Evolutionary conservation across 108 stramenopile species (phyloP).

Genomic region (Nitzschia palea): DNA sequence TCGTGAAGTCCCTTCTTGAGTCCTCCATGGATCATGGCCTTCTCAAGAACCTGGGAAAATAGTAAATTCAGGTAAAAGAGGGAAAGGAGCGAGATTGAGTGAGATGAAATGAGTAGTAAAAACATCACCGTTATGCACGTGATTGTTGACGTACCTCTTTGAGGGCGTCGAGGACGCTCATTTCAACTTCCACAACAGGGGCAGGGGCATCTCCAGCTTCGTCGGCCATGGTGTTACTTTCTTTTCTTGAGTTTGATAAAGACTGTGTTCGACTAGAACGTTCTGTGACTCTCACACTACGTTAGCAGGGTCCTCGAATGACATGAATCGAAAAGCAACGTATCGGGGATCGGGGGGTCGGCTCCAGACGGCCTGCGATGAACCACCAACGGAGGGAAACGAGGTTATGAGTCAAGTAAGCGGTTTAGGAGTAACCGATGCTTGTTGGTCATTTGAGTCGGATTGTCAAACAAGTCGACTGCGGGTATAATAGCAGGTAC

Average conservation of each 20-base stretch:
- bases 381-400: not conserved
- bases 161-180: constrained; percentile 96
- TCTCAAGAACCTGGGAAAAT: constrained; percentile 85
- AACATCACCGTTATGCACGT: not conserved
- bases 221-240: constrained; percentile 61
- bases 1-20: constrained; percentile 99
- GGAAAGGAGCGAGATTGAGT: not conserved
- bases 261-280: not conserved
- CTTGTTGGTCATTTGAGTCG: not conserved
- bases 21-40: constrained; percentile 97
- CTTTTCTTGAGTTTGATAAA: constrained; percentile 20
- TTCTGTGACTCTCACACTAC: constrained; percentile 84
- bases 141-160: constrained; percentile 85
- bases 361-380: not conserved
- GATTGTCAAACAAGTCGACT: too few relatives aligned
- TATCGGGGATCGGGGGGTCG: not conserved
- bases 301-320: constrained; percentile 86
- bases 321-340: not conserved
- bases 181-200: constrained; percentile 90
- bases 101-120: not conserved
- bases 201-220: constrained; percentile 58
- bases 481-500: too few relatives aligned
- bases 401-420: constrained; percentile 26
- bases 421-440: not conserved
- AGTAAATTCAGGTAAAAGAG: not conserved